Percentiles rank a stretch among this genome's conserved stretches.
These are phyloP conservation scores for Gautieria morchelliformis DNA, from an alignment of 768 basidiomycete genomes.

Conservation along the genomic window DNA sequence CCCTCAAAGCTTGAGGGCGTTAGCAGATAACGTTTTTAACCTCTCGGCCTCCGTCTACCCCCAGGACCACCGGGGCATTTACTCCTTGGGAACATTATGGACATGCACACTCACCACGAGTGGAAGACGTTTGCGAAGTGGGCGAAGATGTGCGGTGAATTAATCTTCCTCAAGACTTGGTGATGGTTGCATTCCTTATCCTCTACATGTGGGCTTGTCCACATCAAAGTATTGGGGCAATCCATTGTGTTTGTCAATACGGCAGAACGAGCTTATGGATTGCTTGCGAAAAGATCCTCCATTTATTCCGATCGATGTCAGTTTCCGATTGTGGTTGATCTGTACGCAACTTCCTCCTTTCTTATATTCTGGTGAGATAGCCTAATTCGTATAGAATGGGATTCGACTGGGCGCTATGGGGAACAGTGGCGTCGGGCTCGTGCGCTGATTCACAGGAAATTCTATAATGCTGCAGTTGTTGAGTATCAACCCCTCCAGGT, in stretches of 20 bases:
- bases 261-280: background rate
- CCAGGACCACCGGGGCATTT: slow-evolving; percentile 9
- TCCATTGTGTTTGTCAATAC: background rate
- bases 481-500: slow-evolving; percentile 25
- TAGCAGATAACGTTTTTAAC: no score
- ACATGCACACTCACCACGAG: slow-evolving; percentile 4
- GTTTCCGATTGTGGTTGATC: background rate
- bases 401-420: background rate
- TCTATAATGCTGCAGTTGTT: slow-evolving; percentile 20
- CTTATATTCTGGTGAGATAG: background rate
- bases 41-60: slow-evolving; percentile 1
- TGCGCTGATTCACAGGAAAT: slow-evolving; percentile 20
- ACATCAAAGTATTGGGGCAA: background rate
- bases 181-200: background rate
- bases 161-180: background rate
- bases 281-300: background rate
- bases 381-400: no score
- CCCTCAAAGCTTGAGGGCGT: no score
- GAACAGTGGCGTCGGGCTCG: background rate
- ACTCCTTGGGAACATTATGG: slow-evolving; percentile 8
- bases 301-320: background rate
- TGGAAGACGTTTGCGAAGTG: slow-evolving; percentile 4
- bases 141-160: slow-evolving; percentile 9
- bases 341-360: background rate
- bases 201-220: background rate